Evolutionary conservation across 75 land plant species (phyloP), one percentile per base, ranked within the genome.

Genomic region (Sequoiadendron giganteum): DNA sequence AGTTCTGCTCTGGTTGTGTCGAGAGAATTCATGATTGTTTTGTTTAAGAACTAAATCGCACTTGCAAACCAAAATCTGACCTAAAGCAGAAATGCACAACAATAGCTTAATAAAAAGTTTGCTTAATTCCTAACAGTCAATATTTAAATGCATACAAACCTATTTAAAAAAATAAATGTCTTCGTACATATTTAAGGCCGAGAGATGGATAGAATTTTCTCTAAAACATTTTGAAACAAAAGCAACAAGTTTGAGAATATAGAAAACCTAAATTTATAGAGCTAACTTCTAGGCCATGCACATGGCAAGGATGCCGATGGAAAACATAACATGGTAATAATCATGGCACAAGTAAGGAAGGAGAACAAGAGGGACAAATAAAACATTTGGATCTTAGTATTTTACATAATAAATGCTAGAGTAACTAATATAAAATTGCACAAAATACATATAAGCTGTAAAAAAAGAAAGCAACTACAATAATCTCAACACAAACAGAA

Each of bases 1-100:
- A 98, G 95, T 85, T 98, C 99, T 49, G 96, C 95, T 88, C 99
- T 90, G 5, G 96, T 91, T 48, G 92, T 92, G 84, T 98, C 99
- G 70, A 98, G 86, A 19, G 95, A 73, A 85, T 90, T 91, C 99
- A 97, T 98, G 36, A 16, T 32, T 56, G 21, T 21, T 52, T 14
- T 85, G 61, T 56, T 36, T 55, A 61, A 85, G 11, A 82, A 11
- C 16, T 34, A 75, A 75, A 75, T 75, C 34, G 38, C 14, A 34
- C 39, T 75, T 34, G 77, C 77, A 34, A 34, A 32, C 77, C 39
- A 75, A 75, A 75, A 13, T 34, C 15, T 11, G 38, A 75, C 77
- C 77, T 75, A 75, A 10, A 52, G 16, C 15, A 75, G 13, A 75
- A 34, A 25, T 75, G 14, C 16, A 75, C 77, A 75, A 14, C 34